phyloP scores from a whole-genome alignment of 148 eudicot genomes.

The Arctostaphylos glauca region DNA sequence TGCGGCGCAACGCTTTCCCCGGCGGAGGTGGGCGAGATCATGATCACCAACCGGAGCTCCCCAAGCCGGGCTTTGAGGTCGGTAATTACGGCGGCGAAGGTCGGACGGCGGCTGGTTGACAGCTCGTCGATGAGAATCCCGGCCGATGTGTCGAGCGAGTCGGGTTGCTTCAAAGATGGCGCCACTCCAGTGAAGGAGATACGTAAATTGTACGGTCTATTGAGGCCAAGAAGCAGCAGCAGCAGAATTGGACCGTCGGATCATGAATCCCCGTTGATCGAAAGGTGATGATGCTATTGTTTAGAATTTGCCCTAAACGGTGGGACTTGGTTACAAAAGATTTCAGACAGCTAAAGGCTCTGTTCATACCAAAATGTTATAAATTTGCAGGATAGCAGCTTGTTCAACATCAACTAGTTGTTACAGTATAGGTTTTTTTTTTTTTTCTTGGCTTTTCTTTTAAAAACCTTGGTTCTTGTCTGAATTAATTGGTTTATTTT shows the following conservation, averaged over 20 bases:
- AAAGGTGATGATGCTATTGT: constrained; percentile 22
- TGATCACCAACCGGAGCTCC: constrained; percentile 75
- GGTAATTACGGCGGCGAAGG: constrained; percentile 66
- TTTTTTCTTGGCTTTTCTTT: background rate
- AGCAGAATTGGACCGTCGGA: constrained; percentile 59
- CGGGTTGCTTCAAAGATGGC: constrained; percentile 46
- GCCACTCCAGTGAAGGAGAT: constrained; percentile 53
- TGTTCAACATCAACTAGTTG: background rate
- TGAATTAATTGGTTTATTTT: background rate
- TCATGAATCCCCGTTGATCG: constrained; percentile 23
- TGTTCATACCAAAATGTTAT: background rate
- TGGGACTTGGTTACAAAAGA: background rate
- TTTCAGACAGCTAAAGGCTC: background rate
- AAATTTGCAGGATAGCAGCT: background rate
- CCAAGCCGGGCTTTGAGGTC: constrained; percentile 83
- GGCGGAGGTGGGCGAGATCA: constrained; percentile 83
- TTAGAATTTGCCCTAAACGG: no score
- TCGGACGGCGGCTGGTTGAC: constrained; percentile 20
- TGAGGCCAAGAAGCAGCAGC: constrained; percentile 53
- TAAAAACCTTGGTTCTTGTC: background rate
- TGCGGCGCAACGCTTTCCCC: constrained; percentile 64
- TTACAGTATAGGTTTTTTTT: background rate
- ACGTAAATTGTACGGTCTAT: constrained; percentile 65
- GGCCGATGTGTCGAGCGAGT: constrained; percentile 30
- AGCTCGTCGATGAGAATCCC: constrained; percentile 20